A percentile compares a stretch with the other conserved stretches of the same genome.
phyloP scores from a whole-genome alignment of 768 basidiomycete species.

The Gymnopilus junonius region DNA sequence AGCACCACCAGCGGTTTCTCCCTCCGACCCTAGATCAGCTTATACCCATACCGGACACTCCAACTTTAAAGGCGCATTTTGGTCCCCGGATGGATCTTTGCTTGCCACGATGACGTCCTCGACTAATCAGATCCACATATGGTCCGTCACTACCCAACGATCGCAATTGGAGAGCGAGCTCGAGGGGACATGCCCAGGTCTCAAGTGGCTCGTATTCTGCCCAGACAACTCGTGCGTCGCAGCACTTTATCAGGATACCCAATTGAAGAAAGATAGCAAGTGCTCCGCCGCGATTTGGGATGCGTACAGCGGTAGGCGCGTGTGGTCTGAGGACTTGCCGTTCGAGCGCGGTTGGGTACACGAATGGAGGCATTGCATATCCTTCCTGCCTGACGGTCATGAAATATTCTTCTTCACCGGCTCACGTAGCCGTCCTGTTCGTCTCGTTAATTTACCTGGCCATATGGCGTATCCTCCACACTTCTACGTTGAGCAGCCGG shows the following conservation, averaged over 20 bases:
- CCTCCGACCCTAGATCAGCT: background rate
- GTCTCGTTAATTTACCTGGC: background rate
- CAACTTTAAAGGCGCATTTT: background rate
- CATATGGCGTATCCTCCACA: background rate
- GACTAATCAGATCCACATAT: background rate
- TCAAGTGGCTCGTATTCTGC: background rate
- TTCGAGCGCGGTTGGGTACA: background rate
- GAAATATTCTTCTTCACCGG: background rate
- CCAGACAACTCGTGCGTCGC: background rate
- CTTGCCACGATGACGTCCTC: background rate
- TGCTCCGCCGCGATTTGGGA: background rate
- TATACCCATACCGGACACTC: background rate
- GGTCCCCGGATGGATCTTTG: background rate
- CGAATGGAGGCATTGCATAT: background rate
- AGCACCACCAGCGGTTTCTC: background rate
- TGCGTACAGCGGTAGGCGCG: background rate
- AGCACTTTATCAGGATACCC: background rate
- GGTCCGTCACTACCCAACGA: background rate
- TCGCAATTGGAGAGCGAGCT: background rate
- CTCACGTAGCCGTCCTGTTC: background rate
- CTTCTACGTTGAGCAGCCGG: background rate
- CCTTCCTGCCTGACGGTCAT: background rate
- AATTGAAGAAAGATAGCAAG: background rate
- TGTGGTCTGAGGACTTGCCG: background rate
- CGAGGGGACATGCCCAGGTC: background rate